A percentile compares a stretch with the other conserved stretches of the same genome.
phyloP scores from a whole-genome alignment of 306 rosid species.

The Glycyrrhiza uralensis region DNA sequence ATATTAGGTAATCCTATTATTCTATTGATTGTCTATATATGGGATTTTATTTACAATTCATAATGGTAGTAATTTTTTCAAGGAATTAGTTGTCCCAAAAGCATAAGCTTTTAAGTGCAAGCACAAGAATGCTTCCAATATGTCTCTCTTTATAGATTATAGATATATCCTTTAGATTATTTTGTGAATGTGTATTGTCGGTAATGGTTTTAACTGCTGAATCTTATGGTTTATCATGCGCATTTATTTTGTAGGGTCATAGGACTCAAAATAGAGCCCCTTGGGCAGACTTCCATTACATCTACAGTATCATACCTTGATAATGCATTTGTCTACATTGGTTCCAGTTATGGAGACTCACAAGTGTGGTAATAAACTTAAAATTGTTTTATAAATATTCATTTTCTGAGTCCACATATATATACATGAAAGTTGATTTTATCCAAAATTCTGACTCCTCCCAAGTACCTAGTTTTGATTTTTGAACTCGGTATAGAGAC shows the following conservation, averaged over 20 bases:
- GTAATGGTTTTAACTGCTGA: not conserved
- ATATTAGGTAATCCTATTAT: too few relatives aligned
- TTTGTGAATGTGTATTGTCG: too few relatives aligned
- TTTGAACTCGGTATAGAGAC: not conserved
- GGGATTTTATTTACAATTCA: too few relatives aligned
- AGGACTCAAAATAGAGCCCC: slow-evolving; percentile 83
- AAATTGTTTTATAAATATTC: not conserved
- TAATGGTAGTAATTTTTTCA: too few relatives aligned
- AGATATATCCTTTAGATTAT: too few relatives aligned
- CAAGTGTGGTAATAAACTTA: slow-evolving; percentile 44
- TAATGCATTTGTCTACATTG: slow-evolving; percentile 77
- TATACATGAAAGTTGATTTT: not conserved
- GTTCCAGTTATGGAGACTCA: slow-evolving; percentile 91
- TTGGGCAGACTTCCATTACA: slow-evolving; percentile 94
- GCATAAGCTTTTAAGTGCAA: too few relatives aligned
- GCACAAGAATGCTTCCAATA: too few relatives aligned
- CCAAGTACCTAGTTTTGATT: not conserved
- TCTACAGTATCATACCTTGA: slow-evolving; percentile 90
- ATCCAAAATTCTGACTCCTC: not conserved
- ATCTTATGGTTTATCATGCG: not conserved
- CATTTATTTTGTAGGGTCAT: slow-evolving; percentile 60
- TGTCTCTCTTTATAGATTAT: too few relatives aligned
- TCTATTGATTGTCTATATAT: too few relatives aligned
- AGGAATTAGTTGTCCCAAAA: too few relatives aligned
- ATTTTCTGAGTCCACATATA: not conserved